Base-by-base conservation (phyloP, 208 protist species). In the Trypanosoma melophagium region DNA sequence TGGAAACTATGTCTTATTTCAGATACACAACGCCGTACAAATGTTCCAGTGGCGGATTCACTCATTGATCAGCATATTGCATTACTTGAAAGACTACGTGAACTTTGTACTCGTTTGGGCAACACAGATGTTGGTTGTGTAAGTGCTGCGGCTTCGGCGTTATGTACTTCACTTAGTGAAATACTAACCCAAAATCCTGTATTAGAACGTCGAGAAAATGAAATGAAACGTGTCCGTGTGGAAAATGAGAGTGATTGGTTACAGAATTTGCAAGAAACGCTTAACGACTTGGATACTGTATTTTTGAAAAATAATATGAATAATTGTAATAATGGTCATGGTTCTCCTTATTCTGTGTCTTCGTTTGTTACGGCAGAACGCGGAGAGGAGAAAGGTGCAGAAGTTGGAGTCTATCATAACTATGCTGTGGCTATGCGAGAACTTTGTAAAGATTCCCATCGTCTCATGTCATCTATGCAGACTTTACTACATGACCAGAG, bases 1-100 rank as follows among this genome's bases (percentile, higher is more conserved):
- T 95, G 84, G 86, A 49, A 67, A 25, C 61, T 89, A 10, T 95
- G 86, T 73, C 65, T 70, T 21, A 51, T 53, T 12, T 61, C 69
- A 38, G 82, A 87, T 21, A 57, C 59, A 0, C 61, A 79, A 21
- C 79, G 81, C 19, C 77, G 77, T 19, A 59, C 64, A 7, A 55
- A 24, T 19, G 55, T 71, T 16, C 53, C 76, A 40, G 59, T 86
- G 9, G 62, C 84, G 8, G 69, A 73, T 40, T 47, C 52, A 1
- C 53, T 80, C 35, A 64, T 75, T 13, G 60, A 52, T 16, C 58
- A 65, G 44, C 65, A 70, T 51, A 22, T 74, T 40, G 28, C 44
- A 7, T 49, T 76, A 16, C 66, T 78, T 16, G 69, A 24, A 19
- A 66, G 60, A 45, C 24, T 81, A 40, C 61, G 60, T 55, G 64